Conservation (phyloP, 1,284 basidiomycete species). For the Trametes polyzona region DNA sequence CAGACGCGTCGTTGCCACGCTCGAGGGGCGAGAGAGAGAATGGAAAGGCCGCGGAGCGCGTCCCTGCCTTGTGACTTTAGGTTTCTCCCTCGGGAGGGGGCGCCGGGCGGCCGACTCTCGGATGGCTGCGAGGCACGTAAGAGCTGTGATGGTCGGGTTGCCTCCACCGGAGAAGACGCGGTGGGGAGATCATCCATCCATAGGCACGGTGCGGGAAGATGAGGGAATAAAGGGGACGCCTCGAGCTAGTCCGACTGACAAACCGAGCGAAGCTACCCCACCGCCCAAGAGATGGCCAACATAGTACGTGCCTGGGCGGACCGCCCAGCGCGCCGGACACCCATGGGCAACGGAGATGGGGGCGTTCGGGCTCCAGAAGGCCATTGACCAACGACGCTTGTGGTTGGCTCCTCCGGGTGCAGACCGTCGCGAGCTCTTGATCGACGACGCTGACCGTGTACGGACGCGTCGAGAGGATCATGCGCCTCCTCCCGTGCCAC, state of each 20-base stretch:
- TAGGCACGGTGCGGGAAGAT: constrained; percentile 5
- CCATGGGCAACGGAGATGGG: constrained; percentile 3
- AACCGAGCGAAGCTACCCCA: constrained; percentile 1
- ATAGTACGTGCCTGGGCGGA: constrained; percentile 12
- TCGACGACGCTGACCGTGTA: not conserved
- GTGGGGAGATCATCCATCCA: constrained; percentile 10
- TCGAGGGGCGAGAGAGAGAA: constrained; percentile 3
- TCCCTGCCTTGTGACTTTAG: constrained; percentile 16
- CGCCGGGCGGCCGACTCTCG: constrained; percentile 13
- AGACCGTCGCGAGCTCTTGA: not conserved
- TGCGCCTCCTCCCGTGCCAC: constrained; percentile 1
- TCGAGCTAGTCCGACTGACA: constrained; percentile 13
- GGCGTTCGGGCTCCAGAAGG: not conserved
- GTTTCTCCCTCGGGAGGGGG: constrained; percentile 18
- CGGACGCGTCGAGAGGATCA: constrained; percentile 1
- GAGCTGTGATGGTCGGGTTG: constrained; percentile 10
- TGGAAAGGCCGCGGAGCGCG: constrained; percentile 15
- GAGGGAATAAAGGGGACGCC: constrained; percentile 13
- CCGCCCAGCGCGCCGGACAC: constrained; percentile 2
- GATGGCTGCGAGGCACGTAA: constrained; percentile 11
- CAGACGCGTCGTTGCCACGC: constrained; percentile 4
- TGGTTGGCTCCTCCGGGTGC: not conserved
- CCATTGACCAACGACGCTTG: not conserved
- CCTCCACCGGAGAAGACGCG: constrained; percentile 11
- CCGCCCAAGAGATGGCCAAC: constrained; percentile 6